phyloP scores from a whole-genome alignment of 805 yeast genomes.

The Yarrowia sp. region DNA sequence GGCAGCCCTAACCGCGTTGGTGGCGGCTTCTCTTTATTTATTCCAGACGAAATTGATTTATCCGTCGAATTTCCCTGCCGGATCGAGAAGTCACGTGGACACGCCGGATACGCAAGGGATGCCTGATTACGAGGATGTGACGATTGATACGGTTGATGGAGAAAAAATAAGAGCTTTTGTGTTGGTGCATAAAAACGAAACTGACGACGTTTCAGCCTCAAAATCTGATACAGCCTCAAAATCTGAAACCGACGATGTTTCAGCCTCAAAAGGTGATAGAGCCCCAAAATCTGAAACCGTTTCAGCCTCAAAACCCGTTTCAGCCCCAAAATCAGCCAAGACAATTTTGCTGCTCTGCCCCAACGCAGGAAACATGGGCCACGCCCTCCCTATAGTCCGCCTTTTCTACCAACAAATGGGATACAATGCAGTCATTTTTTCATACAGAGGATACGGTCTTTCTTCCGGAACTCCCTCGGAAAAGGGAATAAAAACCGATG shows the following conservation, averaged over 20 bases:
- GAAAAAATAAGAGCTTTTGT: slow-evolving; percentile 69
- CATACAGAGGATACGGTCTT: slow-evolving; percentile 90
- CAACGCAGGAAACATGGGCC: slow-evolving; percentile 96
- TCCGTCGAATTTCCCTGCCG: slow-evolving; percentile 81
- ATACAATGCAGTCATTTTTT: slow-evolving; percentile 81
- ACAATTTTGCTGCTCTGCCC: slow-evolving; percentile 85
- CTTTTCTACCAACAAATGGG: slow-evolving; percentile 67
- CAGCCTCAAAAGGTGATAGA: too few species aligned
- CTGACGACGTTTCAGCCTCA: slow-evolving; percentile 52
- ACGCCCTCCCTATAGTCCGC: slow-evolving; percentile 79
- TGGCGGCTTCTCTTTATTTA: slow-evolving; percentile 44
- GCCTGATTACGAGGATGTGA: slow-evolving; percentile 63
- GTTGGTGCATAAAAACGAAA: slow-evolving; percentile 52
- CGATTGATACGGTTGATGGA: slow-evolving; percentile 72
- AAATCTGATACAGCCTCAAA: too few species aligned
- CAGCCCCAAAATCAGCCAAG: slow-evolving; percentile 48
- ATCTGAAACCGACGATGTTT: too few species aligned
- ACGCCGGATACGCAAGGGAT: slow-evolving; percentile 76
- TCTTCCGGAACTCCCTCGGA: slow-evolving; percentile 82
- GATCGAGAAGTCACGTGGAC: slow-evolving; percentile 67
- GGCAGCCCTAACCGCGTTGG: slow-evolving; percentile 39
- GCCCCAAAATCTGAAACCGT: too few species aligned
- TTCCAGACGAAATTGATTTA: slow-evolving; percentile 74
- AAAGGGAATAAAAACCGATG: slow-evolving; percentile 80
- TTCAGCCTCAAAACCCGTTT: too few species aligned